Conservation (phyloP, 108 stramenopile genomes). For the Mayamaea pseudoterrestris region DNA sequence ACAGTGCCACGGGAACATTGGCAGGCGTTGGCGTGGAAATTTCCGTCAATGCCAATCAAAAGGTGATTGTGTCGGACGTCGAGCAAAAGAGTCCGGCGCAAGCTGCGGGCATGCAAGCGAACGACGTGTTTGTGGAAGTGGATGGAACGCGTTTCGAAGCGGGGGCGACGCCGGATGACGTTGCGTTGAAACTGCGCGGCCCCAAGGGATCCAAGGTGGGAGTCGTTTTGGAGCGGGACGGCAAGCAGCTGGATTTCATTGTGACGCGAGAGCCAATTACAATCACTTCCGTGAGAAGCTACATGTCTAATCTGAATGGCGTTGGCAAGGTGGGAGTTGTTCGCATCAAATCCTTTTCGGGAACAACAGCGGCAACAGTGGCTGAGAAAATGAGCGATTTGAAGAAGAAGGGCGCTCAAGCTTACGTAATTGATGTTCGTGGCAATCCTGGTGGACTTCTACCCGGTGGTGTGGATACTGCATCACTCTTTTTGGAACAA, state of each 20-base stretch:
- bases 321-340: constrained; percentile 59
- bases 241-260: constrained; percentile 69
- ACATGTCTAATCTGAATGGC: constrained; percentile 33
- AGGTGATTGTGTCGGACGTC: constrained; percentile 54
- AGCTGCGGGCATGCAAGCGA: constrained; percentile 42
- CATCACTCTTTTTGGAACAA: constrained; percentile 73
- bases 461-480: constrained; percentile 92
- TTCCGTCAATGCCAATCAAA: constrained; percentile 23
- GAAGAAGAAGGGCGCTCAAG: constrained; percentile 69
- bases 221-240: constrained; percentile 53
- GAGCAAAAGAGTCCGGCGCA: constrained; percentile 62
- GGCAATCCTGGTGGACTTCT: constrained; percentile 92
- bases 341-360: constrained; percentile 82
- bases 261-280: constrained; percentile 74
- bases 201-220: constrained; percentile 70
- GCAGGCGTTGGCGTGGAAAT: constrained; percentile 82
- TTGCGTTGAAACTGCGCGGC: constrained; percentile 60
- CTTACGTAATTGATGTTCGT: constrained; percentile 75
- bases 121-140: constrained; percentile 66
- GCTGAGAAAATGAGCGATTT: constrained; percentile 44
- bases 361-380: constrained; percentile 75
- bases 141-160: constrained; percentile 60
- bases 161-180: constrained; percentile 65
- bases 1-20: constrained; percentile 69
- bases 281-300: constrained; percentile 67